Percentiles rank a stretch among this genome's conserved stretches.
These are phyloP conservation scores for Amaranthus cruentus DNA, from an alignment of 148 eudicot species.

Conservation along the genomic window DNA sequence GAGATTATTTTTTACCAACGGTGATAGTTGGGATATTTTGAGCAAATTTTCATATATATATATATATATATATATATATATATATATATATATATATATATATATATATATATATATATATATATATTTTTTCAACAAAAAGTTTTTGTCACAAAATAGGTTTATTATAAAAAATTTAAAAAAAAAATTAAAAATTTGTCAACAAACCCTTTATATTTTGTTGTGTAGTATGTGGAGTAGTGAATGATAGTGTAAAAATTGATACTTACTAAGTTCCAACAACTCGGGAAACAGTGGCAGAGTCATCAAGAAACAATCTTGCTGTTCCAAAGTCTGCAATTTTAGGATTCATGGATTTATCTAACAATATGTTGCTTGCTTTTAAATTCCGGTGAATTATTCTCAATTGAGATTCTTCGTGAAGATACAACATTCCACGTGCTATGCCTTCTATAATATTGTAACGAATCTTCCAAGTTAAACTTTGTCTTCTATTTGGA, in stretches of 20 bases:
- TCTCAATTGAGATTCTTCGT: conserved; percentile 32
- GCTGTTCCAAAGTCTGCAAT: conserved; percentile 39
- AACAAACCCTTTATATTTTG: too few species aligned
- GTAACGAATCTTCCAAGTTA: conserved; percentile 36
- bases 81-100: too few species aligned
- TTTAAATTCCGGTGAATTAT: conserved; percentile 41
- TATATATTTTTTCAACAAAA: too few species aligned
- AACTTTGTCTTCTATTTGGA: conserved; percentile 1
- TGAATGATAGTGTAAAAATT: background rate
- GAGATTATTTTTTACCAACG: too few species aligned
- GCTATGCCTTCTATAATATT: conserved; percentile 41
- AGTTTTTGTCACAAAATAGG: too few species aligned
- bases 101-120: too few species aligned
- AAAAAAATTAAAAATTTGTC: too few species aligned
- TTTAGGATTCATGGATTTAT: conserved; percentile 31
- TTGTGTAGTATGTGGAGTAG: background rate
- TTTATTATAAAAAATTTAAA: too few species aligned
- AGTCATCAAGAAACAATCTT: conserved; percentile 25
- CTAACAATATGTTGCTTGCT: conserved; percentile 30
- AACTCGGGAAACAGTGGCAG: conserved; percentile 22
- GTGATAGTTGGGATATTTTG: too few species aligned
- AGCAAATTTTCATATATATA: too few species aligned
- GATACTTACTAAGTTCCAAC: conserved; percentile 39
- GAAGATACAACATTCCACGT: conserved; percentile 37
- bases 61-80: too few species aligned